Base-by-base conservation (phyloP, 257 asterid genomes). In the Paulownia fortunei region DNA sequence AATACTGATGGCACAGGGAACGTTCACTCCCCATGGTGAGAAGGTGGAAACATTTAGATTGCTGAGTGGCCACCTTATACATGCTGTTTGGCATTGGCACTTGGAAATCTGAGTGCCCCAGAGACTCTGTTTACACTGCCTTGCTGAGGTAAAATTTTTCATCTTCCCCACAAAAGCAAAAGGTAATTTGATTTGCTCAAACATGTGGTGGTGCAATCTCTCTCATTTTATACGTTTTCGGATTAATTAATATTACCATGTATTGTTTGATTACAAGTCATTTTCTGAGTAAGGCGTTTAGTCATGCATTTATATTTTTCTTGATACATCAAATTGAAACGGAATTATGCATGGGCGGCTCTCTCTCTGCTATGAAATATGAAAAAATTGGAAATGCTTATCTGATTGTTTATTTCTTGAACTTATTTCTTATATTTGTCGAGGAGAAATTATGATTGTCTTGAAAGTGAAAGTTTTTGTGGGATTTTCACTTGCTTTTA, bases 81-180 rank as follows among this genome's bases (percentile, higher is more conserved):
- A 92, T 8, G 84, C 90, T 10, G 77, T 92, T n/a, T 16, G 97
- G 97, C 11, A 44, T 92, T 10, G 95, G 93, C 62, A 89, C 97
- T 1, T 92, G 97, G 97, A 88, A 78, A 76, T 80, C 93, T 12
- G 82, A 72, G 3, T 16, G 62, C 3, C 85, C 95, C 0, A 54
- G 60, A 15, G 55, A 92, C 6, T 36, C 87, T 23, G 90, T 92
- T 27, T 80, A 16, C 72, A 71, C 84, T 27, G 95, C 96, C 78
- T 92, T 34, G 68, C 79, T 73, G 86, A 87, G 85, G 95, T 89
- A 37, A 5, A 0, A 0, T 8, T 1, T 1, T 19, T 4, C n/a
- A n/a, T 26, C 21, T 2, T 56, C 32, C 13, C 0, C 1, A n/a
- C n/a, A n/a, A n/a, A n/a, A n/a, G n/a, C n/a, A n/a, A n/a, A n/a